Conservation (phyloP, 495 filamentous ascomycete species). For the Talaromyces trachyspermus region DNA sequence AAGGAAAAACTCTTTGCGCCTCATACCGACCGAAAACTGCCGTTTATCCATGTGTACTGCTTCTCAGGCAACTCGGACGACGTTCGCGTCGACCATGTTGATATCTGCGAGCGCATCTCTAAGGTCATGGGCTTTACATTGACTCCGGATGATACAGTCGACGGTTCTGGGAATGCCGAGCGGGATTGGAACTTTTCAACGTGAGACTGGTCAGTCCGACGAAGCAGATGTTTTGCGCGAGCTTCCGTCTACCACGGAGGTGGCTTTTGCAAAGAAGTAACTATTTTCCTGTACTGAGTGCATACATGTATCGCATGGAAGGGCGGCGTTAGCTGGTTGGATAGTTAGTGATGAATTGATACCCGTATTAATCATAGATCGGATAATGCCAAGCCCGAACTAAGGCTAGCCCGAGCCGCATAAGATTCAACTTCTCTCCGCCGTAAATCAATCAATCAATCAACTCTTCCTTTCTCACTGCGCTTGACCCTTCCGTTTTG, state of each 20-base stretch:
- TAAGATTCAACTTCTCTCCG: too few species aligned
- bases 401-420: too few species aligned
- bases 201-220: slow-evolving; percentile 85
- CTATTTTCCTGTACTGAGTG: too few species aligned
- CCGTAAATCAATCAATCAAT: too few species aligned
- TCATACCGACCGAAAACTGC: slow-evolving; percentile 47
- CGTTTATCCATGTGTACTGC: slow-evolving; percentile 86
- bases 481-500: too few species aligned
- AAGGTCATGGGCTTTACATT: slow-evolving; percentile 54
- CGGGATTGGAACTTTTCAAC: slow-evolving; percentile 61
- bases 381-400: too few species aligned
- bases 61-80: slow-evolving; percentile 72
- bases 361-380: too few species aligned
- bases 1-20: slow-evolving; percentile 59
- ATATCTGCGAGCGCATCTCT: slow-evolving; percentile 65
- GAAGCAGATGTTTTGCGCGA: slow-evolving; percentile 96
- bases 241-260: slow-evolving; percentile 75
- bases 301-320: not conserved
- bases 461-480: too few species aligned
- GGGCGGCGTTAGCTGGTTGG: not conserved
- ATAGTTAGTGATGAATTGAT: not conserved
- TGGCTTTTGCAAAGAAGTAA: slow-evolving; percentile 56
- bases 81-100: slow-evolving; percentile 48
- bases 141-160: slow-evolving; percentile 46
- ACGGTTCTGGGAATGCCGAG: slow-evolving; percentile 33